Evolutionary conservation across 2,329 filamentous ascomycete genomes (phyloP).

Genomic region (Botrytis fabae): DNA sequence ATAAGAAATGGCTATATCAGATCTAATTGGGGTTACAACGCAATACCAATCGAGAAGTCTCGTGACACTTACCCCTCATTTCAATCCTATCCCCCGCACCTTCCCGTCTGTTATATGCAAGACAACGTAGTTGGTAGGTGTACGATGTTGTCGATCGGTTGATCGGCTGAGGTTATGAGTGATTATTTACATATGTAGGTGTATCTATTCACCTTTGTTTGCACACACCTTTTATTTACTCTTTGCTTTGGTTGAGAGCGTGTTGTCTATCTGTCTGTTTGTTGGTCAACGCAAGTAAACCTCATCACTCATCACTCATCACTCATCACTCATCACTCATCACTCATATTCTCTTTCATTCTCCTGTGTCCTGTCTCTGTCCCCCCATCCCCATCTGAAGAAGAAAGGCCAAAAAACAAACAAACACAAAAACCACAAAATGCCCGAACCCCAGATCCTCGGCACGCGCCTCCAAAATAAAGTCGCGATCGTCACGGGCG

Average conservation of each 20-base stretch:
- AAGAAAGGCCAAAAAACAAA: no score
- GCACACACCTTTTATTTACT: not conserved
- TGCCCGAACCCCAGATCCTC: slow-evolving; percentile 30
- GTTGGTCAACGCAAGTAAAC: not conserved
- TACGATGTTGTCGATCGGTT: not conserved
- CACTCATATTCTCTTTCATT: not conserved
- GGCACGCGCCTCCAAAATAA: slow-evolving; percentile 50
- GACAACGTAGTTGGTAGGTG: no score
- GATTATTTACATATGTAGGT: not conserved
- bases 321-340: not conserved
- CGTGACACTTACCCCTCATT: slow-evolving; percentile 23
- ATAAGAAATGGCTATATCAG: not conserved
- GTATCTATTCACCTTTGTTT: no score
- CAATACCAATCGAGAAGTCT: slow-evolving; percentile 6
- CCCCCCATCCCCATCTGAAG: not conserved
- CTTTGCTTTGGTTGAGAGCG: not conserved
- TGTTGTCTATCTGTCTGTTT: not conserved
- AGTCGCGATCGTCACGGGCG: slow-evolving; percentile 60
- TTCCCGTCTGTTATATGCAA: not conserved
- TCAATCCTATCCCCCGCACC: slow-evolving; percentile 9
- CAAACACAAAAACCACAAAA: slow-evolving; percentile 2
- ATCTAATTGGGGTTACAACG: not conserved
- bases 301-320: not conserved
- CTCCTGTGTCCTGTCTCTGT: rapidly evolving
- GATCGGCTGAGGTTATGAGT: not conserved